These are phyloP conservation scores for Diospyros kaki DNA, from an alignment of 148 eudicot genomes.

Conservation along the genomic window DNA sequence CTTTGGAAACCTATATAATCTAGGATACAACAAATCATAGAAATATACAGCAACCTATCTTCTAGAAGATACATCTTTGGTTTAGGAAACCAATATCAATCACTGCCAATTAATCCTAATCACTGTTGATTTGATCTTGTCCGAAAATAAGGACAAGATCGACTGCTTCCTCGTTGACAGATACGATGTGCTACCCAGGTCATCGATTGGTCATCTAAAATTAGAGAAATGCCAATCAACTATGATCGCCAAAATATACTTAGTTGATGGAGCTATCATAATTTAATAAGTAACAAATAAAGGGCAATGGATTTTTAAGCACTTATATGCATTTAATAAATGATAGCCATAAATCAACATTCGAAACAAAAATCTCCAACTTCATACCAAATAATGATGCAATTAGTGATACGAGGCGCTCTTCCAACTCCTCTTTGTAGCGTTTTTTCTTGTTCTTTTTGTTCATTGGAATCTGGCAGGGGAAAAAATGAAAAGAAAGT, in stretches of 20 bases:
- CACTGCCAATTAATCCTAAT: too few relatives aligned
- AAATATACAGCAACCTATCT: too few relatives aligned
- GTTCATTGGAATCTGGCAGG: constrained; percentile 61
- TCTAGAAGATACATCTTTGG: too few relatives aligned
- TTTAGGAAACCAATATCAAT: too few relatives aligned
- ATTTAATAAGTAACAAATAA: background rate
- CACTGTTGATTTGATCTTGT: too few relatives aligned
- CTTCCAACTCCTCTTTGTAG: constrained; percentile 81
- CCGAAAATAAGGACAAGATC: too few relatives aligned
- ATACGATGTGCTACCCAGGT: too few relatives aligned
- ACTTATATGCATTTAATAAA: background rate
- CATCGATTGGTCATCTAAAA: too few relatives aligned
- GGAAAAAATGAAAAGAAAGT: background rate
- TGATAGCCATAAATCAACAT: background rate
- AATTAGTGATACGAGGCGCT: constrained; percentile 80
- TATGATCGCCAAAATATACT: background rate
- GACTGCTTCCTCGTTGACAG: too few relatives aligned
- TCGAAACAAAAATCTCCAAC: constrained; percentile 4
- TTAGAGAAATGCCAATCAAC: background rate
- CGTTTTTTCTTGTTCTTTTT: constrained; percentile 82
- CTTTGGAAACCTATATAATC: too few relatives aligned
- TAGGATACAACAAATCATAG: too few relatives aligned
- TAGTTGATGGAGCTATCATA: background rate
- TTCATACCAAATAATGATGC: constrained; percentile 95
- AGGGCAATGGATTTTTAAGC: background rate